These are phyloP conservation scores for Coix lacrymajobi DNA, from an alignment of 176 grass and related monocot genomes.

Conservation along the genomic window DNA sequence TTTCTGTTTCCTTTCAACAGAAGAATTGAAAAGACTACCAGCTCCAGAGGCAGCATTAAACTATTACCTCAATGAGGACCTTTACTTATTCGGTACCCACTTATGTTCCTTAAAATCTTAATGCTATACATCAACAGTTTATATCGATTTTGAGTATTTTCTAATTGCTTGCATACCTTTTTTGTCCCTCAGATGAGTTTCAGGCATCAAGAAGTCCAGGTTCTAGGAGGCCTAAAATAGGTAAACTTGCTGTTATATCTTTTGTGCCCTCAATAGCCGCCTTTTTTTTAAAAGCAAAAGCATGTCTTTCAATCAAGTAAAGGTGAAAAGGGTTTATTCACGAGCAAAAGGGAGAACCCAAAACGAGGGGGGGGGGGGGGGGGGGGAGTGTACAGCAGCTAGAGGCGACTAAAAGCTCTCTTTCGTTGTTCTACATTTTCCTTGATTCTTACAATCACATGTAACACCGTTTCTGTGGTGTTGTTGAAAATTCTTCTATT, in stretches of 20 bases:
- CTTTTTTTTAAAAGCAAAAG: no score
- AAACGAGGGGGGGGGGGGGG: no score
- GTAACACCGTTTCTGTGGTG: no score
- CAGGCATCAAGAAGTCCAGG: slow-evolving; percentile 71
- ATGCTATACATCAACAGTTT: slow-evolving; percentile 14
- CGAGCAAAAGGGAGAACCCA: no score
- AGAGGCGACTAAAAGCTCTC: no score
- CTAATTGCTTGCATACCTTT: not conserved
- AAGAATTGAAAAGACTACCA: slow-evolving; percentile 75
- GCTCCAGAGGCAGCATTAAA: slow-evolving; percentile 63
- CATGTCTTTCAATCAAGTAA: no score
- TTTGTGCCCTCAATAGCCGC: not conserved
- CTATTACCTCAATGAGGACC: slow-evolving; percentile 88
- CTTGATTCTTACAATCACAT: no score
- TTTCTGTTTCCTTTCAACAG: slow-evolving; percentile 41
- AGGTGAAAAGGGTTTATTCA: no score
- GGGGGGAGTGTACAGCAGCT: no score
- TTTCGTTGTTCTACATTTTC: no score
- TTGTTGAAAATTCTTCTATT: no score
- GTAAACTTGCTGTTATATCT: slow-evolving; percentile 23
- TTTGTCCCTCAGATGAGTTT: slow-evolving; percentile 70
- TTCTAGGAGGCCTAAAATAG: slow-evolving; percentile 78
- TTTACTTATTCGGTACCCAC: slow-evolving; percentile 80
- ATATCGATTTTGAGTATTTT: no score
- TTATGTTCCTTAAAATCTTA: not conserved